phyloP scores from a whole-genome alignment of 2,329 filamentous ascomycete genomes.

The Pseudogymnoascus sp. region DNA sequence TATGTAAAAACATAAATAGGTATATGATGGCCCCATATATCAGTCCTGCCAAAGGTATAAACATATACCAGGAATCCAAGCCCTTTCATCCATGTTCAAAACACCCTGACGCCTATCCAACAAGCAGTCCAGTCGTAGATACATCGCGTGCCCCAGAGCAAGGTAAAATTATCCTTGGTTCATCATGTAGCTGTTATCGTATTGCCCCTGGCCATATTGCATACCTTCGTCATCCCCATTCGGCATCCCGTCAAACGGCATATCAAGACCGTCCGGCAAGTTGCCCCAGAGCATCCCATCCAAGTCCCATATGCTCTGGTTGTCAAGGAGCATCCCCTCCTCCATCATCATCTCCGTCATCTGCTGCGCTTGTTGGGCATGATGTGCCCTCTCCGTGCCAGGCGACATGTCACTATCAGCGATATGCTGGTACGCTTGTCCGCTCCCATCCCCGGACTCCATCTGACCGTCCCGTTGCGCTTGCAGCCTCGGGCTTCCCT shows the following conservation, averaged over 20 bases:
- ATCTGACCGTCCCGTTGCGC: conserved; percentile 24
- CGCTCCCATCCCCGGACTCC: conserved; percentile 18
- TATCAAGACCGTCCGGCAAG: conserved; percentile 34
- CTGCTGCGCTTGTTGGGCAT: conserved; percentile 35
- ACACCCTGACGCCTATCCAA: not conserved
- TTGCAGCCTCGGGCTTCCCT: conserved; percentile 29
- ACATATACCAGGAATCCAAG: not conserved
- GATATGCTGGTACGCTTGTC: conserved; percentile 14
- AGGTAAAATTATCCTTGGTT: not conserved
- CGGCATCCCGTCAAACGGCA: conserved; percentile 29
- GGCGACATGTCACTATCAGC: conserved; percentile 17
- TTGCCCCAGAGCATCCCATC: conserved; percentile 51
- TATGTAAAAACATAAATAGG: not conserved
- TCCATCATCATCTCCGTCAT: conserved; percentile 42
- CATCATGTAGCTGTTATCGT: conserved; percentile 8
- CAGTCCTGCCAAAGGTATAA: not conserved
- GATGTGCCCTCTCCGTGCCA: conserved; percentile 25
- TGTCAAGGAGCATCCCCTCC: conserved; percentile 49
- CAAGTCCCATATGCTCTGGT: conserved; percentile 50
- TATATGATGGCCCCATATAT: not conserved
- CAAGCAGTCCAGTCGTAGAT: not conserved
- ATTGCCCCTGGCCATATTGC: conserved; percentile 1
- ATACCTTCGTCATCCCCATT: not conserved
- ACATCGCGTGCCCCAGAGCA: not conserved
- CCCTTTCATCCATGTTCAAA: not conserved